phyloP scores from a whole-genome alignment of 768 basidiomycete genomes.

The Lactarius sp. region DNA sequence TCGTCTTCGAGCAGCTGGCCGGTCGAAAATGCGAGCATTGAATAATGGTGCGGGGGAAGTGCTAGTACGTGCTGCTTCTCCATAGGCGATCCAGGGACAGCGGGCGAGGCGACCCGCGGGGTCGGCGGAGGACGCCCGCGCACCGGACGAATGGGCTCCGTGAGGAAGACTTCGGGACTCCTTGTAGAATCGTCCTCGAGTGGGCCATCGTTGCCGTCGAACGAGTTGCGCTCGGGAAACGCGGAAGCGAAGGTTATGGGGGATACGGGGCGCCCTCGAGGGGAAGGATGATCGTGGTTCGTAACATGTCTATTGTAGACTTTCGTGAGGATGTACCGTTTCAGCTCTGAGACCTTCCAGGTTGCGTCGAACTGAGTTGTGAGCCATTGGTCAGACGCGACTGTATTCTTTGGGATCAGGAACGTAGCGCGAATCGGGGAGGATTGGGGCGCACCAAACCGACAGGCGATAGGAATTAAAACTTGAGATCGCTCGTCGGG shows the following conservation, averaged over 20 bases:
- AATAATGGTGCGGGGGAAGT: slow-evolving; percentile 35
- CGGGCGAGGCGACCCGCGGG: slow-evolving; percentile 1
- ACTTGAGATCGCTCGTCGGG: neutral
- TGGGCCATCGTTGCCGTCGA: slow-evolving; percentile 28
- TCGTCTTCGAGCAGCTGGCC: slow-evolving; percentile 70
- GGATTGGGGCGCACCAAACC: slow-evolving; percentile 46
- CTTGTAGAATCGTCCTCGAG: slow-evolving; percentile 34
- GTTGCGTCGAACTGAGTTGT: slow-evolving; percentile 58
- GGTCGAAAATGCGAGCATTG: slow-evolving; percentile 61
- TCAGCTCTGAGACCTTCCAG: slow-evolving; percentile 60
- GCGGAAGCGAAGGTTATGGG: slow-evolving; percentile 64
- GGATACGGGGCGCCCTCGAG: slow-evolving; percentile 46
- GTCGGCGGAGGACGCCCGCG: slow-evolving; percentile 4
- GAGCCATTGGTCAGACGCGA: slow-evolving; percentile 74
- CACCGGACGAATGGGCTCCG: slow-evolving; percentile 11
- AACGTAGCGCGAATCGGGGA: neutral
- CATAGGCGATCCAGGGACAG: neutral
- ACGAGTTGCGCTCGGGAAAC: slow-evolving; percentile 35
- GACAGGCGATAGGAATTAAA: slow-evolving; percentile 46
- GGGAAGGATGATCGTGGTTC: slow-evolving; percentile 24
- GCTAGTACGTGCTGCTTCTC: neutral
- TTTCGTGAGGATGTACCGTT: slow-evolving; percentile 57
- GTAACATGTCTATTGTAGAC: slow-evolving; percentile 37
- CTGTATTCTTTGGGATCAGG: slow-evolving; percentile 28
- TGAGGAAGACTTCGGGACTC: slow-evolving; percentile 28